Conservation (phyloP, 2,329 filamentous ascomycete genomes). For the Xylariomycetidae sp. region DNA sequence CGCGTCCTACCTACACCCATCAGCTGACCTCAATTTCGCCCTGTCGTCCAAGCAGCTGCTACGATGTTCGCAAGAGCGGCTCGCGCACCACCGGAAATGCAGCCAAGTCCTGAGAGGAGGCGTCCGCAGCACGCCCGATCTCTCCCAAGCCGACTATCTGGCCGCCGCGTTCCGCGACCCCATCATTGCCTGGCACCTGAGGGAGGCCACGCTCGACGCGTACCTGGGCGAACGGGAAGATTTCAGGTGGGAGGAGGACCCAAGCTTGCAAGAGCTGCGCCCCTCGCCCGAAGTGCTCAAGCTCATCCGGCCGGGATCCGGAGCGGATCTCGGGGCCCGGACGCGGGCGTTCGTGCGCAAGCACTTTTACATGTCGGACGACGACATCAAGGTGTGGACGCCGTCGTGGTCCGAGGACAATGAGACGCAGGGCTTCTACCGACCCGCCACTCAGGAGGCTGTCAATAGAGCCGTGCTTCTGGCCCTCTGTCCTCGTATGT, state of each 20-base stretch:
- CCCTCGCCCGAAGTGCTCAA: neutral
- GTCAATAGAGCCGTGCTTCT: conserved; percentile 1
- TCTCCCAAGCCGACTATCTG: neutral
- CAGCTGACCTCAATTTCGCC: neutral
- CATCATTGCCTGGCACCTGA: conserved; percentile 1
- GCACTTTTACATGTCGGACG: conserved; percentile 2
- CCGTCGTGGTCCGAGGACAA: neutral
- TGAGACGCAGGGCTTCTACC: neutral
- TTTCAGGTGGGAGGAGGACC: neutral
- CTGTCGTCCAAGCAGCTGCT: neutral
- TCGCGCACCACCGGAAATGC: neutral
- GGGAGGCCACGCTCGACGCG: neutral
- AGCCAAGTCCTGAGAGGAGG: neutral
- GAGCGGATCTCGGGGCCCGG: neutral
- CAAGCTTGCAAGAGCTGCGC: neutral
- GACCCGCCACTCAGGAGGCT: neutral
- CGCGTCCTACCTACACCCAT: neutral
- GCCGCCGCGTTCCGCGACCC: neutral
- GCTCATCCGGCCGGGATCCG: neutral
- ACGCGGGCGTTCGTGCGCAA: neutral
- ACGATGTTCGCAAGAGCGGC: neutral
- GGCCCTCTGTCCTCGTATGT: neutral
- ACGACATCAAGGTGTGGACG: conserved; percentile 1
- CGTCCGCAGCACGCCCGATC: neutral
- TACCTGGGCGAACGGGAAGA: neutral